Evolutionary conservation across 2,329 filamentous ascomycete species (phyloP), one percentile per base, ranked within the genome.

Genomic region (Epichloe gansuensis): DNA sequence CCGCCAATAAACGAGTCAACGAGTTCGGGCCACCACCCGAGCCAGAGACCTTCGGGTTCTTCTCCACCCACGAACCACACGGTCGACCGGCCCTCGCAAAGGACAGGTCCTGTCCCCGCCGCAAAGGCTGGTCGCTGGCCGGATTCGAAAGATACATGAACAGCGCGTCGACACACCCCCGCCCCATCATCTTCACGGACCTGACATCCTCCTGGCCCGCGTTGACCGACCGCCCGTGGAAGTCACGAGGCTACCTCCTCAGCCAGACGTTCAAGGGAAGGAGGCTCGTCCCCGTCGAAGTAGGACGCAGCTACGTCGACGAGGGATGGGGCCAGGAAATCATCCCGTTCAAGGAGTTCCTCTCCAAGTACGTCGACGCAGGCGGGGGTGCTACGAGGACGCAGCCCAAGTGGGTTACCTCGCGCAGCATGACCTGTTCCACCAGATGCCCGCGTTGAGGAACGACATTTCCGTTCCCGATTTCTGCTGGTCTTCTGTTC

Each of bases 301-400:
- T 93, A 2, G 91, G 93, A 0, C 75, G 86, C 46, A 93, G 86
- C 62, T 98, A 97, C 63, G 91, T 89, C 1, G 89, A 95, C 57
- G 78, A 80, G 21, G 84, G 76, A 23, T 96, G 91, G 91, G 82
- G 83, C 0, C 91, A 97, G 67, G 78, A 82, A 52, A 81, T 97
- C 28, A 78, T 95, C 48, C 73, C 80, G 0, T 94, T 97, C 60
- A 69, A 72, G 5, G 72, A 83, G 1, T 95, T 96, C 58, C 70
- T 95, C 47, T 59, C 72, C 5, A 66, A 66, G 1, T 83, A 87
- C 62, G 76, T 95, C 54, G 63, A 12, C 17, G 17, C 11, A 3
- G 28, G n/a, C 7, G 45, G n/a, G 8, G 11, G 41, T 6, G 41
- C 58, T n/a, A n/a, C 38, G 37, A 4, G 17, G 39, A 6, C 7